These are phyloP conservation scores for Coniophora puteana DNA, from an alignment of 1,284 basidiomycete genomes.

Conservation along the genomic window DNA sequence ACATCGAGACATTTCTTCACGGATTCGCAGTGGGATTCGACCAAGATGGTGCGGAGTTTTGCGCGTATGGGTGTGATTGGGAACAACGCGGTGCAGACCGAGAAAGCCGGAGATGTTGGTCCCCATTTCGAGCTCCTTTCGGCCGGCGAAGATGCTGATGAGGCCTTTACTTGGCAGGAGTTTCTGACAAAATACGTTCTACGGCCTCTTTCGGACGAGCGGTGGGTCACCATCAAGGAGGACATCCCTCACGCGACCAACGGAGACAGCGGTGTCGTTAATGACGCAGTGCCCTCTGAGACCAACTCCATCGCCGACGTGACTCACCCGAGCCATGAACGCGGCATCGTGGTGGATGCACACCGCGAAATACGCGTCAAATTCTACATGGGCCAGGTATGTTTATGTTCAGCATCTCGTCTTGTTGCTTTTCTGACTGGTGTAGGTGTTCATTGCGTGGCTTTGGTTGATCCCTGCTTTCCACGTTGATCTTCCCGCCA, in stretches of 20 bases:
- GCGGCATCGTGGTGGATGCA: slow-evolving; percentile 62
- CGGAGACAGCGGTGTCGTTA: no score
- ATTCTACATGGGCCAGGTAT: slow-evolving; percentile 71
- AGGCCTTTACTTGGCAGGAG: no score
- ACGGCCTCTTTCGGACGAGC: slow-evolving; percentile 38
- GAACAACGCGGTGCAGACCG: slow-evolving; percentile 29
- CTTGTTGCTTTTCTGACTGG: slow-evolving; percentile 5
- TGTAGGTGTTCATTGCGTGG: slow-evolving; percentile 75
- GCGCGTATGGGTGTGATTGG: slow-evolving; percentile 50
- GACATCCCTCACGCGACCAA: slow-evolving; percentile 24
- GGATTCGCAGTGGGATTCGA: slow-evolving; percentile 60
- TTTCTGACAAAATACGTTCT: no score
- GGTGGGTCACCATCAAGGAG: slow-evolving; percentile 40
- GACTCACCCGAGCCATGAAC: slow-evolving; percentile 26
- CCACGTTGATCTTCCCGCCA: slow-evolving; percentile 59
- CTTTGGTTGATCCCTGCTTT: slow-evolving; percentile 82
- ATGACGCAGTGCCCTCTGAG: slow-evolving; percentile 32
- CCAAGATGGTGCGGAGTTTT: slow-evolving; percentile 77
- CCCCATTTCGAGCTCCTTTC: slow-evolving; percentile 4
- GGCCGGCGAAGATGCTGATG: slow-evolving; percentile 12
- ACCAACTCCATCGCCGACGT: slow-evolving; percentile 40
- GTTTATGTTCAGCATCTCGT: slow-evolving; percentile 10
- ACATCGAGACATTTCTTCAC: slow-evolving; percentile 42
- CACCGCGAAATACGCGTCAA: slow-evolving; percentile 74
- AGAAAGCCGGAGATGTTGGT: slow-evolving; percentile 26